phyloP scores from a whole-genome alignment of 306 rosid species.

The Trichosanthes cucumerina region DNA sequence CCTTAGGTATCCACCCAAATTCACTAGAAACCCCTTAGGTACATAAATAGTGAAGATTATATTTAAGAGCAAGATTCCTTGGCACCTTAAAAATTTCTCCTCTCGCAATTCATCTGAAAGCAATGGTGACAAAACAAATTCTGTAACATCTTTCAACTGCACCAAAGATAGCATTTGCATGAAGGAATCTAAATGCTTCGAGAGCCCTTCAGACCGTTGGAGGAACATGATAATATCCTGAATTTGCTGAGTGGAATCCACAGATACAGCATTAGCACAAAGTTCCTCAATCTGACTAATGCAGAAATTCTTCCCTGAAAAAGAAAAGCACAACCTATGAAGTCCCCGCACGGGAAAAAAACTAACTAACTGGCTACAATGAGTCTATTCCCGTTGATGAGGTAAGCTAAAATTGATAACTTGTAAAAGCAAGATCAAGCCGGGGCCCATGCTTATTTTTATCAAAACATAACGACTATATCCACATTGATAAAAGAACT shows the following conservation, averaged over 20 bases:
- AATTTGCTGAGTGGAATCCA: conserved; percentile 56
- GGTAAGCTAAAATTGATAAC: not conserved
- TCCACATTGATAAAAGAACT: not conserved
- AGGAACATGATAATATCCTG: conserved; percentile 67
- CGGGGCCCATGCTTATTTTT: not conserved
- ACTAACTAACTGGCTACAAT: not conserved
- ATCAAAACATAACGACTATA: not conserved
- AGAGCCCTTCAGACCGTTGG: conserved; percentile 69
- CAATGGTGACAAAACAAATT: conserved; percentile 59
- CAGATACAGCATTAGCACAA: conserved; percentile 46
- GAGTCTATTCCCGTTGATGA: not conserved
- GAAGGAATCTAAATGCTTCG: conserved; percentile 87
- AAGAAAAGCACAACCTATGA: conserved; percentile 6
- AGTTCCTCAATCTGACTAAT: conserved; percentile 73
- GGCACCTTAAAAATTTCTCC: conserved; percentile 60
- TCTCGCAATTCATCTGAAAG: conserved; percentile 71
- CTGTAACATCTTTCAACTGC: conserved; percentile 49
- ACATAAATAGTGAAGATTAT: conserved; percentile 9
- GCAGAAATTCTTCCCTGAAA: conserved; percentile 72
- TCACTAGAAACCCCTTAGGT: not conserved
- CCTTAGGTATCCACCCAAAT: not conserved
- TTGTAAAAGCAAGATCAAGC: not conserved
- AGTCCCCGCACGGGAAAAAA: not conserved
- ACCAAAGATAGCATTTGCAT: conserved; percentile 85
- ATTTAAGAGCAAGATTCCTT: conserved; percentile 15